Base-by-base conservation (phyloP, 1,139 yeast genomes). In the Geotrichum reessii region DNA sequence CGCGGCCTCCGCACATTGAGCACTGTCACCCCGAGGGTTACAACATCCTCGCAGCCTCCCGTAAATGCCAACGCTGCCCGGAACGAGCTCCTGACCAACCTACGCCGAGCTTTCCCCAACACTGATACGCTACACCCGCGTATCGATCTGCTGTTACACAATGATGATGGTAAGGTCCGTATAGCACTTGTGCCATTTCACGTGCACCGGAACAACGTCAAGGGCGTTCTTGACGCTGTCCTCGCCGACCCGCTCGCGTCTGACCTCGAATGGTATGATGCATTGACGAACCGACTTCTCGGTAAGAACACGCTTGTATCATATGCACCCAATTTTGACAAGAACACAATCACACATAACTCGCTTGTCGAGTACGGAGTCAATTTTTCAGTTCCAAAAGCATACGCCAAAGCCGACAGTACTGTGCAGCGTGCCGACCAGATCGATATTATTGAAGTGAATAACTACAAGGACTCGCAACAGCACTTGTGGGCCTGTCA, bases 201-300 rank as follows among this genome's bases (percentile, higher is more conserved):
- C 11, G 44, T 64, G 63, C 14, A 66, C 72, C n/a, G 60, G 59
- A 7, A 65, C 24, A 14, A 49, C 25, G 65, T 66, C 55, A 65
- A 67, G 50, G 60, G 65, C 11, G 64, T 71, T 4, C 63, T 73
- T 46, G 73, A 73, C 50, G 64, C 69, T 19, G 60, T 71, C 12
- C 63, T 73, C 37, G 69, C 70, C 1, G 76, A 73, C 53, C 76
- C 76, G n/a, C 61, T 73, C 22, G 67, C 70, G 1, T 64, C 70
- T 28, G 71, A 70, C 50, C 69, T 69, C 49, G 51, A 59, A 9
- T 73, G 76, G 76, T 65, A 63, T 55, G 59, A 61, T 19, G 65
- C 67, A 5, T 61, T 73, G 48, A 59, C 58, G 48, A 60, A 65
- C 31, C 61, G 76, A 25, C 63, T 69, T 14, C 63, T 72, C 40